phyloP scores from a whole-genome alignment of 768 basidiomycete genomes.

The Pleurotus tuoliensis region DNA sequence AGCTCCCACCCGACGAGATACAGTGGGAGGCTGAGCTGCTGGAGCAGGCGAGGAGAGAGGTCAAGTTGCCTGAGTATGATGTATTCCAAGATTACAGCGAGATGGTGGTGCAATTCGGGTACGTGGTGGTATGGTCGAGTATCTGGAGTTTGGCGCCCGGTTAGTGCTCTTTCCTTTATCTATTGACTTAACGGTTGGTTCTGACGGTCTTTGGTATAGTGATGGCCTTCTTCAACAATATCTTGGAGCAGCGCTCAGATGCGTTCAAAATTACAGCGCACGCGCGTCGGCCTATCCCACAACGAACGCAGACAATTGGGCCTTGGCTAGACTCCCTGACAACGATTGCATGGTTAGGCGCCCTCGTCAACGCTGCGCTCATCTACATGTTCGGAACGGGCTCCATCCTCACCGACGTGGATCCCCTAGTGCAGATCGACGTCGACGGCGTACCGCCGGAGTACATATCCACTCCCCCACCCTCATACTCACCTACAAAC shows the following conservation, averaged over 20 bases:
- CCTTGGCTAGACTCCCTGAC: slow-evolving; percentile 90
- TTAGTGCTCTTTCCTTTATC: slow-evolving; percentile 24
- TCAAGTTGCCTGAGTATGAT: slow-evolving; percentile 75
- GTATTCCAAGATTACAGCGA: slow-evolving; percentile 89
- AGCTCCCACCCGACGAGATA: slow-evolving; percentile 32
- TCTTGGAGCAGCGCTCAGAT: slow-evolving; percentile 87
- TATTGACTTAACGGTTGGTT: neutral
- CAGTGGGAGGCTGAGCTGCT: slow-evolving; percentile 77
- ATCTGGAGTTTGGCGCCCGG: slow-evolving; percentile 91
- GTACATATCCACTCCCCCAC: neutral
- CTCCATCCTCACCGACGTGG: neutral
- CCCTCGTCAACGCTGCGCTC: slow-evolving; percentile 84
- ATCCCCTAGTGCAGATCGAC: slow-evolving; percentile 2
- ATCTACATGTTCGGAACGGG: slow-evolving; percentile 81
- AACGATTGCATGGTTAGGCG: slow-evolving; percentile 86
- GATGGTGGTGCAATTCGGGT: slow-evolving; percentile 96
- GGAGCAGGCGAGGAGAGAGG: slow-evolving; percentile 72
- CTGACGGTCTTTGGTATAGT: slow-evolving; percentile 25
- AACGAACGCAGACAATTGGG: slow-evolving; percentile 88
- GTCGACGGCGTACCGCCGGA: slow-evolving; percentile 8
- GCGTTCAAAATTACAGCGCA: slow-evolving; percentile 94
- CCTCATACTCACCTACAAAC: neutral
- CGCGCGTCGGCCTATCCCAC: slow-evolving; percentile 77
- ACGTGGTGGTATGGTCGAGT: slow-evolving; percentile 87
- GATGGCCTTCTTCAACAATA: slow-evolving; percentile 89